Evolutionary conservation across 1,139 yeast species (phyloP).

Genomic region (Hemisphaericaspora lyxosophila): DNA sequence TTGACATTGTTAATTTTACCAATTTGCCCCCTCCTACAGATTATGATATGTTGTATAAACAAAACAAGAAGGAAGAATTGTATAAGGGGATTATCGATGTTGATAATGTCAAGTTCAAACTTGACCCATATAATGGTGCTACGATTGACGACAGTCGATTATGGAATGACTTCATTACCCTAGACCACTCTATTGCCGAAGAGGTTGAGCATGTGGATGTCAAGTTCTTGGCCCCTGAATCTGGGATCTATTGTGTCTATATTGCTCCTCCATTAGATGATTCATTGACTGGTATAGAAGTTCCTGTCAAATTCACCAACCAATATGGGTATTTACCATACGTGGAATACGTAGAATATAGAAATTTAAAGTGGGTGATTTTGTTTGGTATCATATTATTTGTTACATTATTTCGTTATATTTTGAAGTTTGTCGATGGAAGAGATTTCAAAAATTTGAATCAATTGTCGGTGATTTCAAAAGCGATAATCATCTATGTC

Average conservation of each 20-base stretch:
- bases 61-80: constrained; percentile 14
- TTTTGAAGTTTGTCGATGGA: constrained; percentile 29
- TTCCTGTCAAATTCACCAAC: constrained; percentile 24
- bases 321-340: constrained; percentile 31
- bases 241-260: constrained; percentile 39
- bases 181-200: constrained; percentile 7
- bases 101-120: constrained; percentile 11
- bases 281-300: constrained; percentile 11
- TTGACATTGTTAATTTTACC: constrained; percentile 24
- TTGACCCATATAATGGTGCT: constrained; percentile 8
- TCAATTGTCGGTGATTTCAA: constrained; percentile 35
- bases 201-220: constrained; percentile 8
- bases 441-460: constrained; percentile 31
- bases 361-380: constrained; percentile 19
- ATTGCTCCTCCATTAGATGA: constrained; percentile 24
- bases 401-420: constrained; percentile 26
- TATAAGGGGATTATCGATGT: constrained; percentile 16
- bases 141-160: constrained; percentile 8
- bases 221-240: constrained; percentile 18
- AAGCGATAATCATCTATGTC: constrained; percentile 30
- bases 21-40: constrained; percentile 21
- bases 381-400: constrained; percentile 20
- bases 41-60: constrained; percentile 13
- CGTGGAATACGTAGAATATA: constrained; percentile 20
- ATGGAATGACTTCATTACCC: constrained; percentile 12